Conservation (phyloP, 179 eudicot genomes). For the Kewa caespitosa region DNA sequence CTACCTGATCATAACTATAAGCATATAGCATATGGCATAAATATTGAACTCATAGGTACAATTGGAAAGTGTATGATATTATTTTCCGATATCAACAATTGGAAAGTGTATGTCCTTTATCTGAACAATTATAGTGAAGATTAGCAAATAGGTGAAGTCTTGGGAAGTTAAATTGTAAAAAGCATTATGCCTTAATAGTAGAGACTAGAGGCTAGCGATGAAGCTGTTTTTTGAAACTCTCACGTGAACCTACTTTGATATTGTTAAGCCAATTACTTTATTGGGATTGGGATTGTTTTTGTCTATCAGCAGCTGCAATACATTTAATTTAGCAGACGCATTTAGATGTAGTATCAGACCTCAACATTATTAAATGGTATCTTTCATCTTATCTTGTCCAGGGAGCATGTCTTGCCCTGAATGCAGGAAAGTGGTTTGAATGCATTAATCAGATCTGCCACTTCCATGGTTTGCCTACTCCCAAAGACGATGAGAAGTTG, state of each 20-base stretch:
- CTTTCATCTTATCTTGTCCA: conserved; percentile 24
- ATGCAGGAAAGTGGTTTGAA: conserved; percentile 72
- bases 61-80: too few relatives aligned
- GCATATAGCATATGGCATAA: not conserved
- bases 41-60: not conserved
- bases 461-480: conserved; percentile 62
- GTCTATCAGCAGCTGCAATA: not conserved
- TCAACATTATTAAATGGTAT: not conserved
- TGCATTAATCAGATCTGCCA: conserved; percentile 61
- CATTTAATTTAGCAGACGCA: not conserved
- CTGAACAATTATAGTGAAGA: too few relatives aligned
- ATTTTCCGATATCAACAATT: too few relatives aligned
- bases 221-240: too few relatives aligned
- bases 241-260: too few relatives aligned
- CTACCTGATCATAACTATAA: not conserved
- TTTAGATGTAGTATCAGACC: not conserved
- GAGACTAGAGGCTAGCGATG: too few relatives aligned
- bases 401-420: conserved; percentile 91
- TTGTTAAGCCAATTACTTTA: too few relatives aligned
- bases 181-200: too few relatives aligned
- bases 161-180: too few relatives aligned
- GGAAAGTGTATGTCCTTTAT: too few relatives aligned
- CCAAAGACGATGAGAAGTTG: conserved; percentile 75
- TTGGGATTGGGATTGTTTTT: not conserved
- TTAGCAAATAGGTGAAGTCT: too few relatives aligned